Base-by-base conservation (phyloP, 495 filamentous ascomycete genomes). In the Xylaria castorea region DNA sequence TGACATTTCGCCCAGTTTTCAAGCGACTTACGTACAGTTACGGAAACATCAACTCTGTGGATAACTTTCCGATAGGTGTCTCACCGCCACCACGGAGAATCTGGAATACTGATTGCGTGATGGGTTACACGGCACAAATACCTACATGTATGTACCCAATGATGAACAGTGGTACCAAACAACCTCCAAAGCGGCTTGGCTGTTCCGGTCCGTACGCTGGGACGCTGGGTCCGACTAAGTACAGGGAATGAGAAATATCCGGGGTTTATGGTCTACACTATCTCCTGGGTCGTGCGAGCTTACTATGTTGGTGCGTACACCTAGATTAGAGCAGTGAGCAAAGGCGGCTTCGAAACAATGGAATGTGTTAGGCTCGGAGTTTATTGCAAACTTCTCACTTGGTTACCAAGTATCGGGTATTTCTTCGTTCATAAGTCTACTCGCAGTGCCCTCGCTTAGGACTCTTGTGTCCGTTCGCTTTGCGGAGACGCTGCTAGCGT, bases 41-140 rank as follows among this genome's bases (percentile, higher is more conserved):
- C n/a, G 5, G 9, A 32, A 57, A 57, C 53, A 57, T 18, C 51
- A 16, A 32, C 53, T 57, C 27, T 9, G 53, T 27, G 27, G 53
- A 57, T 32, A 32, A 32, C 27, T 32, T 57, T 57, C 53, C 25
- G 53, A 57, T 57, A 57, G 53, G 53, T 30, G 53, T 32, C 68
- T 70, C 68, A 70, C 68, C 57, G 68, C 68, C 53, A 32, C 50
- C 40, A 16, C 40, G 18, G 2, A 38, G 34, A 30, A 50, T 38
- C 40, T 46, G 27, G 40, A 46, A 70, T 70, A 48, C 9, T 51
- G 44, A 70, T 70, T 63, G 57, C 68, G 68, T 70, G 68, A 70
- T 70, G 30, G 60, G 68, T 70, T 62, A 30, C 68, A 70, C 68
- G 40, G 46, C 68, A 63, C 38, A 34, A 42, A 62, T 50, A n/a